A percentile compares a stretch with the other conserved stretches of the same genome.
Evolutionary conservation across 306 rosid species (phyloP).

Genomic region (Rubus idaeus): DNA sequence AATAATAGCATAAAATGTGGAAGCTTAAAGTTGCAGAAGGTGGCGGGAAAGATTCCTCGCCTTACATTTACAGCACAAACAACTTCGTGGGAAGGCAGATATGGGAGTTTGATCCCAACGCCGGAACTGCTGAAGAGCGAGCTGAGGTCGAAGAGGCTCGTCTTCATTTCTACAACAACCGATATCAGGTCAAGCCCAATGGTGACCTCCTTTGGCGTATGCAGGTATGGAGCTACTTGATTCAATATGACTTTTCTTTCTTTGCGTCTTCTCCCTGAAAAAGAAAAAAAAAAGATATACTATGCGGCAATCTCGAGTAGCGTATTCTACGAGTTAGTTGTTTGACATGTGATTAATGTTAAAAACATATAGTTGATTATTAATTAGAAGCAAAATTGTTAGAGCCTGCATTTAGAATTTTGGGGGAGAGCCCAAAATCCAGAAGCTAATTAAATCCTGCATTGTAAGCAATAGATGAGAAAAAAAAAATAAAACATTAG

Average conservation of each 20-base stretch:
- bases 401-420: too few species aligned
- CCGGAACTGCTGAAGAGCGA: slow-evolving; percentile 2
- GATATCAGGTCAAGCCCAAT: slow-evolving; percentile 10
- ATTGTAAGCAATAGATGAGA: too few species aligned
- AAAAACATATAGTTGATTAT: too few species aligned
- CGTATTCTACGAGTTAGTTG: too few species aligned
- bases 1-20: not conserved
- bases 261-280: not conserved
- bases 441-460: too few species aligned
- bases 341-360: too few species aligned
- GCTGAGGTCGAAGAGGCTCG: slow-evolving; percentile 16
- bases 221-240: not conserved
- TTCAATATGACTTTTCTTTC: not conserved
- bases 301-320: too few species aligned
- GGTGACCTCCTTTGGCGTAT: slow-evolving; percentile 12
- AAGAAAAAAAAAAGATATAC: not conserved
- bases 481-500: too few species aligned
- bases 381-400: too few species aligned
- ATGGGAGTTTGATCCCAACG: slow-evolving; percentile 18
- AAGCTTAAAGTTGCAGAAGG: slow-evolving; percentile 15
- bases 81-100: slow-evolving; percentile 23
- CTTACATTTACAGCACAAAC: slow-evolving; percentile 35
- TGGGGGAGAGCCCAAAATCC: too few species aligned
- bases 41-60: not conserved
- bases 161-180: slow-evolving; percentile 12